A percentile compares a stretch with the other conserved stretches of the same genome.
Conservation (phyloP, 768 basidiomycete species). For the Mycena indigotica region DNA sequence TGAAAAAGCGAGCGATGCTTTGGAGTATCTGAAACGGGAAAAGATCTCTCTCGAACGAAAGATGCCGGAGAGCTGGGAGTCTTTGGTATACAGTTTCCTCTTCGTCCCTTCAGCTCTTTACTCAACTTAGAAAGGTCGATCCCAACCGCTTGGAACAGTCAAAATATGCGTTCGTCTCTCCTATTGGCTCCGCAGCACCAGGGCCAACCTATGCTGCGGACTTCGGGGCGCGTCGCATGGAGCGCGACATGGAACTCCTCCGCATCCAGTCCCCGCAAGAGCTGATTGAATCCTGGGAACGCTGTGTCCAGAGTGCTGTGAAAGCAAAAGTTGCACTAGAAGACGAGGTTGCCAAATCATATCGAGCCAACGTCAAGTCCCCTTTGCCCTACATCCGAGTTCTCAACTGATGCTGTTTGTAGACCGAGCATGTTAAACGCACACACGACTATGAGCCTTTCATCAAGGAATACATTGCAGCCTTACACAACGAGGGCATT, state of each 20-base stretch:
- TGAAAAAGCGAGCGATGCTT: slow-evolving; percentile 49
- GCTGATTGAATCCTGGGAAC: slow-evolving; percentile 48
- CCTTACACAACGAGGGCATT: slow-evolving; percentile 48
- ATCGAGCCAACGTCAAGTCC: slow-evolving; percentile 46
- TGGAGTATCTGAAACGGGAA: slow-evolving; percentile 57
- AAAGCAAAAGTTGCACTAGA: slow-evolving; percentile 19
- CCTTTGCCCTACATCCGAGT: not conserved
- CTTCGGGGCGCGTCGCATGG: slow-evolving; percentile 49
- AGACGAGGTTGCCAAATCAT: slow-evolving; percentile 36
- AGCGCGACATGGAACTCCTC: slow-evolving; percentile 45
- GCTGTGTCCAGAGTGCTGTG: slow-evolving; percentile 44
- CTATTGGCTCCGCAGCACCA: slow-evolving; percentile 23
- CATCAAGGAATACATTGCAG: slow-evolving; percentile 46
- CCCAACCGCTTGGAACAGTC: slow-evolving; percentile 33
- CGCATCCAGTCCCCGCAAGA: slow-evolving; percentile 39
- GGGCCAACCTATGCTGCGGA: slow-evolving; percentile 41
- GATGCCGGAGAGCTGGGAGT: slow-evolving; percentile 43
- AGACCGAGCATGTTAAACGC: slow-evolving; percentile 60
- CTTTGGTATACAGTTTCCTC: slow-evolving; percentile 26
- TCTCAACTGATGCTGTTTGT: not conserved
- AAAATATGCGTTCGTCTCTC: slow-evolving; percentile 34
- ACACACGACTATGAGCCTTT: slow-evolving; percentile 70
- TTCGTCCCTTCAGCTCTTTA: not conserved
- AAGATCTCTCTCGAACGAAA: slow-evolving; percentile 46
- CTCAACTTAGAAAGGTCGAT: slow-evolving; percentile 41